Conservation (phyloP, 148 eudicot species). For the Fagopyrum tataricum region DNA sequence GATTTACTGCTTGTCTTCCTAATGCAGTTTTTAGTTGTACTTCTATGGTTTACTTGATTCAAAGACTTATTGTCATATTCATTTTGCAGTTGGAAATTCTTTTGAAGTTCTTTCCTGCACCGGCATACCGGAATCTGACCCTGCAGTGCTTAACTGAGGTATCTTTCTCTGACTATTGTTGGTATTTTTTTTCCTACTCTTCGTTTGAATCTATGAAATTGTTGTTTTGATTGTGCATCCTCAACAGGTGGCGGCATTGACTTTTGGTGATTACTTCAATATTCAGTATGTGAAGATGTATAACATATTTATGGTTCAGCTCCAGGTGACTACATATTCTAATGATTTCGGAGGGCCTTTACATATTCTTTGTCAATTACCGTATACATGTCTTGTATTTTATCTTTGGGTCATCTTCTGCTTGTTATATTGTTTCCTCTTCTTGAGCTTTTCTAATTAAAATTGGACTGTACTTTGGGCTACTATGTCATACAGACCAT, state of each 20-base stretch:
- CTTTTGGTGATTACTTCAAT: constrained; percentile 80
- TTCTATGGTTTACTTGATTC: neutral
- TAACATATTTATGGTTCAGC: constrained; percentile 74
- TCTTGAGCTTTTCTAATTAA: neutral
- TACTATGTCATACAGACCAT: constrained; percentile 33
- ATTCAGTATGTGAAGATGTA: constrained; percentile 78
- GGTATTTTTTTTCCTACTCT: neutral
- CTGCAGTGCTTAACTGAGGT: constrained; percentile 97
- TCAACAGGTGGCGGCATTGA: constrained; percentile 79
- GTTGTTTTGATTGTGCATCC: constrained; percentile 1
- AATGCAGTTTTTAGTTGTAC: neutral
- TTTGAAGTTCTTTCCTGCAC: constrained; percentile 65
- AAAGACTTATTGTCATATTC: neutral
- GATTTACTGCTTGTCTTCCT: neutral
- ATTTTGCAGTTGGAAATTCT: constrained; percentile 74
- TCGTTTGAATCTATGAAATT: neutral
- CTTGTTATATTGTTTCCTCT: constrained; percentile 9
- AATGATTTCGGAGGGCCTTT: neutral
- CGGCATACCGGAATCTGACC: constrained; percentile 84
- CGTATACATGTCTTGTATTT: neutral
- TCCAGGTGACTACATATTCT: constrained; percentile 50
- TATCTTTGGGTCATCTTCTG: constrained; percentile 5
- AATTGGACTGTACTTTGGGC: neutral
- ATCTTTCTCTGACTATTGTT: constrained; percentile 6
- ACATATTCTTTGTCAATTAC: neutral